Evolutionary conservation across 306 rosid species (phyloP).

Genomic region (Lupinus albus): DNA sequence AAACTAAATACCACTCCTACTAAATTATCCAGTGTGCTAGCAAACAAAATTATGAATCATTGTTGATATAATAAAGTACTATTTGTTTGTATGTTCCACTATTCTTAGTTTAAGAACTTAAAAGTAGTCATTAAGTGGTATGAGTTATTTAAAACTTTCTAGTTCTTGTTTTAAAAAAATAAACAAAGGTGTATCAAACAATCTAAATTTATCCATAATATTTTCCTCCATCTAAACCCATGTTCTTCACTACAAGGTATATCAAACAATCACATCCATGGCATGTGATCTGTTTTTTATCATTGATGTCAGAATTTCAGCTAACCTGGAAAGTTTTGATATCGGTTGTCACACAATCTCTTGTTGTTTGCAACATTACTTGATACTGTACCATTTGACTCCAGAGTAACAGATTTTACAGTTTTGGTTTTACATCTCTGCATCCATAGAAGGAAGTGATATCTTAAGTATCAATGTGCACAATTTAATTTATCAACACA

Average conservation of each 20-base stretch:
- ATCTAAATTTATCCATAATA: background rate
- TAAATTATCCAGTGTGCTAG: background rate
- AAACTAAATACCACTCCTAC: too few relatives aligned
- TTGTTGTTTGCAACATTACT: conserved; percentile 55
- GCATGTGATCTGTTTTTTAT: background rate
- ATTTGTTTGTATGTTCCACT: background rate
- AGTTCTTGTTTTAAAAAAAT: conserved; percentile 3
- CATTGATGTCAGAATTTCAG: conserved; percentile 26
- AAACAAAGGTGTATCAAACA: background rate
- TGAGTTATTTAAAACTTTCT: background rate
- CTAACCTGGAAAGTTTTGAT: conserved; percentile 77
- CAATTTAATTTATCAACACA: background rate
- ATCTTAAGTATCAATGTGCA: conserved; percentile 18
- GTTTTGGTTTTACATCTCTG: conserved; percentile 62
- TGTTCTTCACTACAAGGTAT: conserved; percentile 1
- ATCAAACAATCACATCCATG: background rate
- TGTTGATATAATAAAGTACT: background rate
- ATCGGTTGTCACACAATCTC: conserved; percentile 63
- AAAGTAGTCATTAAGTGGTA: background rate
- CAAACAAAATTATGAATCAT: conserved; percentile 23
- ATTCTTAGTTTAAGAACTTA: conserved; percentile 7
- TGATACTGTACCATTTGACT: conserved; percentile 48
- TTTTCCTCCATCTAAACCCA: conserved; percentile 11
- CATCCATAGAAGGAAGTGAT: conserved; percentile 42
- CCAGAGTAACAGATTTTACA: conserved; percentile 53